Percentiles rank a stretch among this genome's conserved stretches.
Evolutionary conservation across 2,329 filamentous ascomycete genomes (phyloP).

Genomic region (Aspergillus awamori): DNA sequence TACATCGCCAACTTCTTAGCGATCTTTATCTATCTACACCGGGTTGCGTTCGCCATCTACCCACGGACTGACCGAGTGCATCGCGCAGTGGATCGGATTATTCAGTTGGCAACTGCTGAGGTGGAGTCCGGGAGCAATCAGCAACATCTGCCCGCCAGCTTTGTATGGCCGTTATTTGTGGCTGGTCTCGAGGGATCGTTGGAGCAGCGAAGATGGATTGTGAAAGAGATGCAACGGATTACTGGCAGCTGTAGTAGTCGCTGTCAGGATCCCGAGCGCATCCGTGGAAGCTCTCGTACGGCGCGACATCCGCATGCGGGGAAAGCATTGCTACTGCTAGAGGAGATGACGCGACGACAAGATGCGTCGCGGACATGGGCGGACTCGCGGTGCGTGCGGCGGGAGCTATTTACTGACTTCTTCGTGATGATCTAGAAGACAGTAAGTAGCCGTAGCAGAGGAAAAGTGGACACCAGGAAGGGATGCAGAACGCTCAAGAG

Average conservation of each 20-base stretch:
- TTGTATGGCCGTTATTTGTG: constrained; percentile 41
- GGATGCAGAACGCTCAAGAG: not conserved
- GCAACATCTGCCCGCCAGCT: constrained; percentile 32
- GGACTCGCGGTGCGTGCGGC: constrained; percentile 38
- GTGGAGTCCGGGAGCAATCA: constrained; percentile 14
- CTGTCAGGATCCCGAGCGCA: constrained; percentile 7
- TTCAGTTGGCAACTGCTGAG: constrained; percentile 38
- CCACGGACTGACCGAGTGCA: constrained; percentile 41
- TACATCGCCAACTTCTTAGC: constrained; percentile 41
- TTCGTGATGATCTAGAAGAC: constrained; percentile 35
- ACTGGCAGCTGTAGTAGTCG: constrained; percentile 7
- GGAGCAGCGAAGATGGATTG: constrained; percentile 37
- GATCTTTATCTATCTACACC: constrained; percentile 41
- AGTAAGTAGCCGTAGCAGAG: not conserved
- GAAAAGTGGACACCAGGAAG: not conserved
- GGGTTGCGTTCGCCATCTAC: constrained; percentile 42
- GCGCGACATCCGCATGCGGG: constrained; percentile 35
- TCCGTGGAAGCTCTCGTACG: constrained; percentile 5
- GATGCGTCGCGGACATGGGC: constrained; percentile 39
- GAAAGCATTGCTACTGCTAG: constrained; percentile 34
- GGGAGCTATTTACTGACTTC: constrained; percentile 38
- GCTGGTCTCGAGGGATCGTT: constrained; percentile 37
- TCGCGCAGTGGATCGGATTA: constrained; percentile 39
- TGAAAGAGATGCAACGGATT: constrained; percentile 39
- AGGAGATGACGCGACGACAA: constrained; percentile 40